Conservation (phyloP, 768 basidiomycete genomes). For the Calocybe cyanea region DNA sequence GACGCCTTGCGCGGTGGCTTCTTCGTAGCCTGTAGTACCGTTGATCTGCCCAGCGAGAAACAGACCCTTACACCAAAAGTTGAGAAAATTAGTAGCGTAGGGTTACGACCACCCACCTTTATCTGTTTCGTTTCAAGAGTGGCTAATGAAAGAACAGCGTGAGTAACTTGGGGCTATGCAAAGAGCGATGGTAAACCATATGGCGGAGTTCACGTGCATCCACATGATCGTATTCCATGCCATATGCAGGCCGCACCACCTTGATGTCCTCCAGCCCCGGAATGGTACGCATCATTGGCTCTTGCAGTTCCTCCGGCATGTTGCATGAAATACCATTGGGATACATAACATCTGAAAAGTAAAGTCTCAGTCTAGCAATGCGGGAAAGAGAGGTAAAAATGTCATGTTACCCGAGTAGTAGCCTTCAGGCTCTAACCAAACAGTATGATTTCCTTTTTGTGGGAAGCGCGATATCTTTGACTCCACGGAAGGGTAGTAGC, state of each 20-base stretch:
- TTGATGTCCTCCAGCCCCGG: constrained; percentile 81
- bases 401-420: constrained; percentile 74
- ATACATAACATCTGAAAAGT: constrained; percentile 68
- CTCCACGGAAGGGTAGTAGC: constrained; percentile 90
- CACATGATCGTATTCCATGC: constrained; percentile 90
- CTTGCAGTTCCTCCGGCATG: constrained; percentile 82
- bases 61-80: constrained; percentile 60
- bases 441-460: constrained; percentile 62
- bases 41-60: constrained; percentile 93
- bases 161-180: not conserved
- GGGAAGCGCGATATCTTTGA: constrained; percentile 81
- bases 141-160: constrained; percentile 33
- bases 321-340: constrained; percentile 89
- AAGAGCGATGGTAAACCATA: constrained; percentile 36
- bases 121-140: constrained; percentile 87
- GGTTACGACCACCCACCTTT: constrained; percentile 35
- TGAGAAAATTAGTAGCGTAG: no score
- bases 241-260: constrained; percentile 84
- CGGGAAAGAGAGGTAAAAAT: no score
- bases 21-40: constrained; percentile 92
- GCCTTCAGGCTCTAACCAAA: constrained; percentile 93
- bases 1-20: constrained; percentile 88
- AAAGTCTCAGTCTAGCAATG: not conserved
- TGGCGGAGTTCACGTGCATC: constrained; percentile 78
- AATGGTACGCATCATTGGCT: constrained; percentile 78